Percentiles rank a stretch among this genome's conserved stretches.
phyloP scores from a whole-genome alignment of 345 rosid genomes.

The Raphanus raphanistrum region DNA sequence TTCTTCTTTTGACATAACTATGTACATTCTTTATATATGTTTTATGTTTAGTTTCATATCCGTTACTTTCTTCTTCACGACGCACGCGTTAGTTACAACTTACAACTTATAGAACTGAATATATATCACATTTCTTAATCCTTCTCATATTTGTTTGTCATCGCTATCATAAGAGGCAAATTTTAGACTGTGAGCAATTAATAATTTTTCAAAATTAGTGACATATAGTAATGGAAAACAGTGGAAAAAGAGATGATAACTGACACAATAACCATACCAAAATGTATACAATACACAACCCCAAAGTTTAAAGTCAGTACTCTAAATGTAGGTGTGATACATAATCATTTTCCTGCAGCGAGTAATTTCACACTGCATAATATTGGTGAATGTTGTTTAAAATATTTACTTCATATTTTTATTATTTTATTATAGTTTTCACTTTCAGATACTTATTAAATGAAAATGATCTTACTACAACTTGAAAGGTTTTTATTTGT shows the following conservation, averaged over 20 bases:
- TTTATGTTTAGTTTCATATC: conserved; percentile 6
- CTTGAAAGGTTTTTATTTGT: not conserved
- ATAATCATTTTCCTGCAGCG: not conserved
- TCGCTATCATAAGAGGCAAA: not conserved
- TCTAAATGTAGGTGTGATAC: not conserved
- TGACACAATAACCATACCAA: not conserved
- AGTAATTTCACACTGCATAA: not conserved
- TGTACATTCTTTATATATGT: not conserved
- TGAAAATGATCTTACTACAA: not conserved
- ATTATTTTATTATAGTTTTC: not conserved
- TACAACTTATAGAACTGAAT: not conserved
- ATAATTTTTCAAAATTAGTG: not conserved
- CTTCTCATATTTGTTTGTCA: not conserved
- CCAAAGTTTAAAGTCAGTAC: not conserved
- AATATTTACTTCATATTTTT: not conserved
- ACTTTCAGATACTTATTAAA: not conserved
- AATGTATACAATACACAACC: not conserved
- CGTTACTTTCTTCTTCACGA: conserved; percentile 1
- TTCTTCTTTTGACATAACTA: conserved; percentile 9
- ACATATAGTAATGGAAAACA: not conserved
- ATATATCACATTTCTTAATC: not conserved
- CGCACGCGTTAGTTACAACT: conserved; percentile 14
- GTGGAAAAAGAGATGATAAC: not conserved
- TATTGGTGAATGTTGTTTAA: not conserved
- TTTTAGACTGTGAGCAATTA: not conserved